These are phyloP conservation scores for Sarcodon aspratus DNA, from an alignment of 768 basidiomycete genomes.

Conservation along the genomic window DNA sequence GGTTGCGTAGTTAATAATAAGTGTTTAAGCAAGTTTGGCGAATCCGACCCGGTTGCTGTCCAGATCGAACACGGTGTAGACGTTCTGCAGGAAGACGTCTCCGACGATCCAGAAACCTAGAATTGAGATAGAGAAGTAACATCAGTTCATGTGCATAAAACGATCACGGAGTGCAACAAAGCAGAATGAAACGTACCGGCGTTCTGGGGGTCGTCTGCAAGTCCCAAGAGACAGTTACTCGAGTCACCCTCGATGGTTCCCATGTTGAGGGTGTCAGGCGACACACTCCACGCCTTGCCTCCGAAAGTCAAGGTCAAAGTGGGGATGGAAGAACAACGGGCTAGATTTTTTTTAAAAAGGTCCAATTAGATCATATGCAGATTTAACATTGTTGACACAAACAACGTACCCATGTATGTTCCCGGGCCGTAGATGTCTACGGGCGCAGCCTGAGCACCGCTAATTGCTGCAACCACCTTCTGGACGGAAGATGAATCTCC, in stretches of 20 bases:
- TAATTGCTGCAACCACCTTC: conserved; percentile 17
- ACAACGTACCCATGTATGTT: too few species aligned
- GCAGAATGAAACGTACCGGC: too few species aligned
- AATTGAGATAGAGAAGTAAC: too few species aligned
- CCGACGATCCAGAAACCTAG: conserved; percentile 24
- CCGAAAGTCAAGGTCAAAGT: conserved; percentile 26
- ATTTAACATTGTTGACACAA: too few species aligned
- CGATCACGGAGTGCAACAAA: too few species aligned
- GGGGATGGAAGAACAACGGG: conserved; percentile 21
- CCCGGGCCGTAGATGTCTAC: conserved; percentile 18
- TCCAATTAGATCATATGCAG: too few species aligned
- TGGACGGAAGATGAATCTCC: conserved; percentile 14
- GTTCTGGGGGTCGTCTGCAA: conserved; percentile 9
- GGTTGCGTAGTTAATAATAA: too few species aligned
- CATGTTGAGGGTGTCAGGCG: conserved; percentile 28
- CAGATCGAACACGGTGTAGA: conserved; percentile 20
- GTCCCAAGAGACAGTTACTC: conserved; percentile 24
- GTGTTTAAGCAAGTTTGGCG: conserved; percentile 11
- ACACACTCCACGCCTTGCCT: conserved; percentile 24
- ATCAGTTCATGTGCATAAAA: neutral
- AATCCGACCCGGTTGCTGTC: conserved; percentile 17
- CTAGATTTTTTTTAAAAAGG: conserved; percentile 9
- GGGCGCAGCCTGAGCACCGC: conserved; percentile 15
- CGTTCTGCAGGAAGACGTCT: conserved; percentile 23
- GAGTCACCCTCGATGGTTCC: conserved; percentile 19